Evolutionary conservation across 225 moss, liverwort and hornwort species (phyloP).

Genomic region (Pseudisothecium myosuroides): DNA sequence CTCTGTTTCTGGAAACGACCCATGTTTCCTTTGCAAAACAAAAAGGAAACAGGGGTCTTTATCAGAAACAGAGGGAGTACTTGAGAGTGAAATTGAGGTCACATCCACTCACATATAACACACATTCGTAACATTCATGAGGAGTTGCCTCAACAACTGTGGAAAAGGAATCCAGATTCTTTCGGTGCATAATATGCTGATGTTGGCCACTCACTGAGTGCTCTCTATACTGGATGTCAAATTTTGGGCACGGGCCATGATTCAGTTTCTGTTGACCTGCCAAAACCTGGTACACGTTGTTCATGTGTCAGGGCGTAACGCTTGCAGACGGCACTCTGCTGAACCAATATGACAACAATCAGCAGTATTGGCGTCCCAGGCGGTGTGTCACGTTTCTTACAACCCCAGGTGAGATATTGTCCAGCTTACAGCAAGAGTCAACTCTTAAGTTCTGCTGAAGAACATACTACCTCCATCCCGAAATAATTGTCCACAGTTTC

Average conservation of each 20-base stretch:
- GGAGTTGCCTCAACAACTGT: background rate
- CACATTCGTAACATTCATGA: background rate
- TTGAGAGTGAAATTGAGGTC: background rate
- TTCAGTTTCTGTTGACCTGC: background rate
- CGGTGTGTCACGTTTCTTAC: constrained; percentile 49
- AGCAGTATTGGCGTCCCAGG: constrained; percentile 11
- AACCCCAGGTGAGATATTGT: constrained; percentile 28
- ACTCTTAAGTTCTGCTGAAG: background rate
- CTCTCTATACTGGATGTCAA: background rate
- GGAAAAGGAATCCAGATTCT: background rate
- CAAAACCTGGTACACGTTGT: background rate
- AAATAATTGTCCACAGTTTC: background rate
- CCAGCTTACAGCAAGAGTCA: background rate
- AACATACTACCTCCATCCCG: background rate
- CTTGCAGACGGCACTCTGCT: constrained; percentile 38
- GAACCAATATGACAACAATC: constrained; percentile 13
- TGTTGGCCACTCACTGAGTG: background rate
- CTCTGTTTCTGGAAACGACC: too few relatives aligned
- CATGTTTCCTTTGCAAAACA: too few relatives aligned
- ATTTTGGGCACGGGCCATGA: background rate
- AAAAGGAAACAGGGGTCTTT: too few relatives aligned
- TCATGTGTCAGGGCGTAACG: constrained; percentile 13
- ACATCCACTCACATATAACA: background rate
- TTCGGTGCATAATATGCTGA: background rate
- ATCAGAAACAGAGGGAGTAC: too few relatives aligned